Evolutionary conservation across 2,329 filamentous ascomycete genomes (phyloP).

Genomic region (Thyridium curvatum): DNA sequence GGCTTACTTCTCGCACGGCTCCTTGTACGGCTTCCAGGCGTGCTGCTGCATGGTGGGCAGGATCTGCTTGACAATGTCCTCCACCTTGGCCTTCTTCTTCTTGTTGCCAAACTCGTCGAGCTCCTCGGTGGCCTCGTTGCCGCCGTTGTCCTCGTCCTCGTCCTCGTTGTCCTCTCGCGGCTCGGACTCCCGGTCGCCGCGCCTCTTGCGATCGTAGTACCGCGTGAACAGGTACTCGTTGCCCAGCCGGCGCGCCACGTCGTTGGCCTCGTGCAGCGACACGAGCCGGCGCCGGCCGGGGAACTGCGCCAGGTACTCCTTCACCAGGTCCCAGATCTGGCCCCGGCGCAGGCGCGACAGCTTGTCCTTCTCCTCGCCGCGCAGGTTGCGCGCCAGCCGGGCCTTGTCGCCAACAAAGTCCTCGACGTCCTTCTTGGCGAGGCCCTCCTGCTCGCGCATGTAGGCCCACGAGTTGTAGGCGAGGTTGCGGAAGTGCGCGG

Average conservation of each 20-base stretch:
- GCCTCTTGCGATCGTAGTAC: no score
- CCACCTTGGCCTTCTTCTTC: no score
- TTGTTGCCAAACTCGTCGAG: no score
- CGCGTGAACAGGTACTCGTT: conserved; percentile 5
- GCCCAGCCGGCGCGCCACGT: conserved; percentile 21
- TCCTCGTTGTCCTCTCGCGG: no score
- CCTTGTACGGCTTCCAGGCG: no score
- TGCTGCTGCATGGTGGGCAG: no score
- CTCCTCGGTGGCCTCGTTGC: no score
- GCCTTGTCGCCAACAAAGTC: background rate
- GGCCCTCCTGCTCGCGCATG: no score
- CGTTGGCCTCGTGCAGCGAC: conserved; percentile 47
- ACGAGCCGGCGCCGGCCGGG: conserved; percentile 38
- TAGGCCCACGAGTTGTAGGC: background rate
- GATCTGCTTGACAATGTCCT: no score
- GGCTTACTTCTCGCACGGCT: no score
- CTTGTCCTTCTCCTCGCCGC: background rate
- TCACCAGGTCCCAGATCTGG: conserved; percentile 1
- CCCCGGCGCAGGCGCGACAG: background rate
- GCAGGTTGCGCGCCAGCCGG: conserved; percentile 2
- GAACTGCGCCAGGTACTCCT: conserved; percentile 1
- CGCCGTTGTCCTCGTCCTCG: no score
- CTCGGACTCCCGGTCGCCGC: no score
- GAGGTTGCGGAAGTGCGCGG: conserved; percentile 21
- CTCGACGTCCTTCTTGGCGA: background rate